These are phyloP conservation scores for Bryopsis sp. DNA, from an alignment of 139 green algal genomes.

Conservation along the genomic window DNA sequence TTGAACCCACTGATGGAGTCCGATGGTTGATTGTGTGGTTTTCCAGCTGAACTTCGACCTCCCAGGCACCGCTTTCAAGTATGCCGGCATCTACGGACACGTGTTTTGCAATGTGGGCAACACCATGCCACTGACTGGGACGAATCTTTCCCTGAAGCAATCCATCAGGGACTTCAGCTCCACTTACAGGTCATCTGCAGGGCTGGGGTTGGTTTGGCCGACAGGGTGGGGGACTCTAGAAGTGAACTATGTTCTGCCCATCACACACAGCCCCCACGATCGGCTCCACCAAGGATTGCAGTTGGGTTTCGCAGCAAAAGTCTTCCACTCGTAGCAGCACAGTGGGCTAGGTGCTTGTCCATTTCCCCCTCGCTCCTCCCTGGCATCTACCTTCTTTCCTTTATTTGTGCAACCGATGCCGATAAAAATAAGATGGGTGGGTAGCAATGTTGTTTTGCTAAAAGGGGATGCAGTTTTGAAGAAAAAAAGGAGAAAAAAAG, in stretches of 20 bases:
- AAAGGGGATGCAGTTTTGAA: no score
- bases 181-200: background rate
- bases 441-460: no score
- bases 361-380: no score
- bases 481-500: no score
- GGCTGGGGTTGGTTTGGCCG: background rate
- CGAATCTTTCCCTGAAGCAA: background rate
- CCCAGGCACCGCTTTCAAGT: background rate
- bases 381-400: no score
- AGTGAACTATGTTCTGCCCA: slow-evolving; percentile 13
- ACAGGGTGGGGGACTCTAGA: slow-evolving; percentile 7
- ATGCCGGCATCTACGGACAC: slow-evolving; percentile 6
- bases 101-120: slow-evolving; percentile 9
- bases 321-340: no score
- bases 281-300: background rate
- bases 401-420: no score
- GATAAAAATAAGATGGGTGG: no score
- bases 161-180: background rate
- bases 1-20: no score
- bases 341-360: no score
- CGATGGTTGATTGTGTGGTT: no score
- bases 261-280: slow-evolving; percentile 12
- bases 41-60: slow-evolving; percentile 7
- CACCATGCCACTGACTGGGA: background rate
- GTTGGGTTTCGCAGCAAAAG: slow-evolving; percentile 9